Evolutionary conservation across 1,284 basidiomycete genomes (phyloP).

Genomic region (Rhodotorula sp.): DNA sequence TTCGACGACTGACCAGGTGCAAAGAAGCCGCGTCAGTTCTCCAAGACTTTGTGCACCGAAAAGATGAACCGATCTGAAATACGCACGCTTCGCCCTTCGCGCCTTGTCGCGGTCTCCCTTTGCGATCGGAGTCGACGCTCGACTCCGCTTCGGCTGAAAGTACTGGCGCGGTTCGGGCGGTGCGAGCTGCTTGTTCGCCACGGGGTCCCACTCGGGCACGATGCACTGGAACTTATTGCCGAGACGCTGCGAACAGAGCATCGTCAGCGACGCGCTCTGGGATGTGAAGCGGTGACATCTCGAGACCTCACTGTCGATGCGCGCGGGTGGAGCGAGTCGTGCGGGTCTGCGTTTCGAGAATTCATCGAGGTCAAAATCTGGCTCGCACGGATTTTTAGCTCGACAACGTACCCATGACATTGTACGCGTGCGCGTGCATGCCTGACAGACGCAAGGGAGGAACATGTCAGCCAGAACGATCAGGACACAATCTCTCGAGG

Average conservation of each 20-base stretch:
- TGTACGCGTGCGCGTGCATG: conserved; percentile 38
- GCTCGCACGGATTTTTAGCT: neutral
- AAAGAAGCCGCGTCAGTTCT: neutral
- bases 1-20: neutral
- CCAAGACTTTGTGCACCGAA: neutral
- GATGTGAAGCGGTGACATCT: neutral
- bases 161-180: conserved; percentile 10
- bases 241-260: conserved; percentile 28
- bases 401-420: conserved; percentile 20
- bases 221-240: conserved; percentile 41
- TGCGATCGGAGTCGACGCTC: conserved; percentile 20
- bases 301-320: conserved; percentile 37
- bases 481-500: neutral
- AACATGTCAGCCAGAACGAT: neutral
- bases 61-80: neutral
- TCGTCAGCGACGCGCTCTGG: neutral
- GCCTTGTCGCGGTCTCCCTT: conserved; percentile 6
- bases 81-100: conserved; percentile 13
- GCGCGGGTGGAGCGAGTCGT: conserved; percentile 44
- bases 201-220: conserved; percentile 38
- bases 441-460: neutral
- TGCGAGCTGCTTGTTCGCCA: neutral
- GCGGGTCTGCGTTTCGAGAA: conserved; percentile 31
- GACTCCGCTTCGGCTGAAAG: conserved; percentile 31
- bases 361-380: neutral